phyloP scores from a whole-genome alignment of 345 rosid species.

The Aquilaria malaccensis region DNA sequence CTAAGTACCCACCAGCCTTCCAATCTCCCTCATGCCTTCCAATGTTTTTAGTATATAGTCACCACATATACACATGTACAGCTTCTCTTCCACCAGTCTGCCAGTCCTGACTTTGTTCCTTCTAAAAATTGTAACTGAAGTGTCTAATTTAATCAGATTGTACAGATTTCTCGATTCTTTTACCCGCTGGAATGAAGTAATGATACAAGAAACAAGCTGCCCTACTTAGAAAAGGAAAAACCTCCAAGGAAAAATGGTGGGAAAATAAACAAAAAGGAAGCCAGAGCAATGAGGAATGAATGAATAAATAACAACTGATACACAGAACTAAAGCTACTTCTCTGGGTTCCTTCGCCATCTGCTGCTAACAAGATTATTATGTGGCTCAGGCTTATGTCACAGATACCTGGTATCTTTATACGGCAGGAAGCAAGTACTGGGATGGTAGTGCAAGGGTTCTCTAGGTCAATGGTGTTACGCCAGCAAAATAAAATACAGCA shows the following conservation, averaged over 20 bases:
- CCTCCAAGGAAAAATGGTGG: constrained; percentile 5
- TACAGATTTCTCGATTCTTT: constrained; percentile 19
- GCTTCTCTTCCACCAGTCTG: constrained; percentile 34
- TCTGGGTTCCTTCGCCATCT: constrained; percentile 35
- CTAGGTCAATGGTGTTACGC: constrained; percentile 18
- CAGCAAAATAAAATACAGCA: constrained; percentile 14
- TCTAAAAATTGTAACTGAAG: constrained; percentile 21
- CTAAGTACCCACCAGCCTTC: constrained; percentile 40
- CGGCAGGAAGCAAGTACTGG: constrained; percentile 18
- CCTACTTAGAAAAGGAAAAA: constrained; percentile 29
- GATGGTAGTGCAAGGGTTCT: constrained; percentile 26
- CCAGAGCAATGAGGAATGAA: constrained; percentile 55
- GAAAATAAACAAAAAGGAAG: constrained; percentile 6
- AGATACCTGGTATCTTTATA: constrained; percentile 33
- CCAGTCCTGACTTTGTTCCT: constrained; percentile 24
- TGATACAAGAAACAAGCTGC: constrained; percentile 42
- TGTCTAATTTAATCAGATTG: constrained; percentile 28
- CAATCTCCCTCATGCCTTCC: constrained; percentile 38
- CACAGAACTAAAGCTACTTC: constrained; percentile 44
- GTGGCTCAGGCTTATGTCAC: constrained; percentile 42
- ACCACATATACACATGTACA: constrained; percentile 51
- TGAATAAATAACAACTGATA: constrained; percentile 45
- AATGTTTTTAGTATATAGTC: constrained; percentile 38
- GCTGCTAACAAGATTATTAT: constrained; percentile 34
- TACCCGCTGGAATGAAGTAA: constrained; percentile 12